Evolutionary conservation across 83 land plant species (phyloP).

Genomic region (Picea mariana): DNA sequence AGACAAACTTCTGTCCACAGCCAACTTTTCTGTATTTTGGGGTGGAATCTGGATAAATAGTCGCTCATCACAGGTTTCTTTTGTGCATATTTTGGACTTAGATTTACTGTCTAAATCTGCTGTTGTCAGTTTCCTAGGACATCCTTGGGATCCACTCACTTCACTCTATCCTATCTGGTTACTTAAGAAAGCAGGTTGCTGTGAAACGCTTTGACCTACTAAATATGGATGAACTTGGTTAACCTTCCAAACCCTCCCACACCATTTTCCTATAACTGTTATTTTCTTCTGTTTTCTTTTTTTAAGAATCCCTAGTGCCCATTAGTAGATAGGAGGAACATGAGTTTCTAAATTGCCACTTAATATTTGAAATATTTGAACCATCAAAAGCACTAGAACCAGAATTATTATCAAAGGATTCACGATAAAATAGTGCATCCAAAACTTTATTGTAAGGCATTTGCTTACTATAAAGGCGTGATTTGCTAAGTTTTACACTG

Average conservation of each 20-base stretch:
- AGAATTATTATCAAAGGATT: too few relatives aligned
- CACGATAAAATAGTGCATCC: slow-evolving; percentile 29
- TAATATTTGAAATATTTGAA: too few relatives aligned
- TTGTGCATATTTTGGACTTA: neutral
- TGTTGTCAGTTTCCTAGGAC: neutral
- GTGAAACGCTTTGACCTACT: slow-evolving; percentile 28
- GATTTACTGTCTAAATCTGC: neutral
- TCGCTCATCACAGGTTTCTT: neutral
- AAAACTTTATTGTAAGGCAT: slow-evolving; percentile 27
- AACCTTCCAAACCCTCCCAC: slow-evolving; percentile 53
- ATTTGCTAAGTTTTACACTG: slow-evolving; percentile 44
- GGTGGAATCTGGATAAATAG: too few relatives aligned
- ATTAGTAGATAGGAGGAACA: too few relatives aligned
- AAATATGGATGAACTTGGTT: slow-evolving; percentile 48
- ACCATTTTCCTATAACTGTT: slow-evolving; percentile 44
- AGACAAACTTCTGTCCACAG: neutral
- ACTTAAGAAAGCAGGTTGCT: slow-evolving; percentile 13
- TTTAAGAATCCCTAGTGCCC: neutral
- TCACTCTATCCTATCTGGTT: neutral
- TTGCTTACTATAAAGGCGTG: slow-evolving; percentile 27
- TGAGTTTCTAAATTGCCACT: too few relatives aligned
- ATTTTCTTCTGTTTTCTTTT: neutral
- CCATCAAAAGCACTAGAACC: too few relatives aligned
- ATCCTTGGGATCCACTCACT: neutral
- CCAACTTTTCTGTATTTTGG: neutral